Percentiles rank a stretch among this genome's conserved stretches.
Conservation (phyloP, 306 rosid genomes). For the Glycine soja region DNA sequence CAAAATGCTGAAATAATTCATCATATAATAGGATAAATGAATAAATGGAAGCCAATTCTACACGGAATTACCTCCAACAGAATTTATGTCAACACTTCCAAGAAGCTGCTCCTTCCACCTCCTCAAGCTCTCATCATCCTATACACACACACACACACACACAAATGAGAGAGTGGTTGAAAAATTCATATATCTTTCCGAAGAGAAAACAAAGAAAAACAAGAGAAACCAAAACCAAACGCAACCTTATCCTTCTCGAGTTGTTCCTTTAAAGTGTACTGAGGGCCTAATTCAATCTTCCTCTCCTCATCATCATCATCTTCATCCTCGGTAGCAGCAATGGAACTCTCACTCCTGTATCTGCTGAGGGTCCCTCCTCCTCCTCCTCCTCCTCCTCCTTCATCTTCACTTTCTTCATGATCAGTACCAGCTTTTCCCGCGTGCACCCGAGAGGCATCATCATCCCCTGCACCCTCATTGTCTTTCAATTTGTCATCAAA, state of each 20-base stretch:
- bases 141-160: conserved; percentile 25
- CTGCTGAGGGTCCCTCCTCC: conserved; percentile 42
- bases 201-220: background rate
- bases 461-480: conserved; percentile 42
- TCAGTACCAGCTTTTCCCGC: conserved; percentile 37
- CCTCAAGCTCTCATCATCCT: conserved; percentile 96
- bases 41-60: conserved; percentile 8
- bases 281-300: conserved; percentile 91
- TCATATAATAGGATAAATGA: conserved; percentile 4
- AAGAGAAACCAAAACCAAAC: background rate
- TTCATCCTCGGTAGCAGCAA: conserved; percentile 76
- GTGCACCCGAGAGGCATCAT: conserved; percentile 36
- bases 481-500: conserved; percentile 64
- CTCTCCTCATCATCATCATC: conserved; percentile 79
- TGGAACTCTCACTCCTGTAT: conserved; percentile 67
- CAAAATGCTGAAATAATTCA: conserved; percentile 19
- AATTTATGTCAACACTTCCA: conserved; percentile 82
- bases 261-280: conserved; percentile 82
- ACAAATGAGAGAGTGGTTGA: conserved; percentile 8
- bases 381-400: conserved; percentile 42
- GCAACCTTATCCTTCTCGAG: conserved; percentile 89
- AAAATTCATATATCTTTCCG: background rate
- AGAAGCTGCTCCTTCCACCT: conserved; percentile 99
- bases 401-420: conserved; percentile 54
- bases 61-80: conserved; percentile 80